Percentiles rank a stretch among this genome's conserved stretches.
Conservation (phyloP, 2,329 filamentous ascomycete genomes). For the Penicillium sp. region DNA sequence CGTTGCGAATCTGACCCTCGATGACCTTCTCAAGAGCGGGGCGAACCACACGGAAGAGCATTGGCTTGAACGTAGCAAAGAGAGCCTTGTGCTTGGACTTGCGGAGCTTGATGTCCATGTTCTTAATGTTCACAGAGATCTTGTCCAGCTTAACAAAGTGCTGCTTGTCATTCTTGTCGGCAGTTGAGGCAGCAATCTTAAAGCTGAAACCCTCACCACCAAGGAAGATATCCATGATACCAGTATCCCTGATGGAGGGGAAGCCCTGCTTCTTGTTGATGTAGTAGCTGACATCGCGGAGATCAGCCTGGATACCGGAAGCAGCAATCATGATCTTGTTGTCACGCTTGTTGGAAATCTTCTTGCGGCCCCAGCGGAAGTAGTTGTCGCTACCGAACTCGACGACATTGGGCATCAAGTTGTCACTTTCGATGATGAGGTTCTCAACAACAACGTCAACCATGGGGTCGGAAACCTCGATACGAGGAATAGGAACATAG, state of each 20-base stretch:
- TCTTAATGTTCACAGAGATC: conserved; percentile 75
- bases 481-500: conserved; percentile 89
- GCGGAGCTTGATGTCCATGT: conserved; percentile 85
- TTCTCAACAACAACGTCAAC: conserved; percentile 92
- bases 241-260: conserved; percentile 80
- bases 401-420: conserved; percentile 88
- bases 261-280: conserved; percentile 94
- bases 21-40: conserved; percentile 82
- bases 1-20: conserved; percentile 84
- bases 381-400: conserved; percentile 92
- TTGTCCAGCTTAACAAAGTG: conserved; percentile 95
- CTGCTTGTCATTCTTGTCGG: conserved; percentile 69
- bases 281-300: conserved; percentile 86
- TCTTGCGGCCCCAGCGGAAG: conserved; percentile 92
- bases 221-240: conserved; percentile 83
- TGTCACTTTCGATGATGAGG: conserved; percentile 91
- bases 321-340: conserved; percentile 83
- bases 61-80: conserved; percentile 80
- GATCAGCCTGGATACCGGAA: conserved; percentile 87
- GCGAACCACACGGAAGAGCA: conserved; percentile 78
- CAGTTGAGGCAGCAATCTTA: conserved; percentile 82
- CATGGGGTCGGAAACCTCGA: conserved; percentile 83
- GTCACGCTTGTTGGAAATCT: conserved; percentile 73
- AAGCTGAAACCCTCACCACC: conserved; percentile 87
- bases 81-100: conserved; percentile 93